Conservation (phyloP, 2,329 filamentous ascomycete species). For the Hymenoscyphus salicellus region DNA sequence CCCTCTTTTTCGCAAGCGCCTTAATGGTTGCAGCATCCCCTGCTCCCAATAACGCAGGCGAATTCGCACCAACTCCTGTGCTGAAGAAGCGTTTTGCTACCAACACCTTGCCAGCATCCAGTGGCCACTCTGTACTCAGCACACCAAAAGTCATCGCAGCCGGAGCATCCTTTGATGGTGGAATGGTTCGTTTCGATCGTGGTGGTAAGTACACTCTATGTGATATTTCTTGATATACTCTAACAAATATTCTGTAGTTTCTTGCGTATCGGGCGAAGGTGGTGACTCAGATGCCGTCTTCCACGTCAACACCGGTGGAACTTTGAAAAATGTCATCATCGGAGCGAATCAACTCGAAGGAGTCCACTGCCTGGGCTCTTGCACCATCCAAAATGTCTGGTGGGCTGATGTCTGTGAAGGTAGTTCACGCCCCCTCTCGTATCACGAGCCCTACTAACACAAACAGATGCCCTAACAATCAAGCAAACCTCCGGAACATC, state of each 20-base stretch:
- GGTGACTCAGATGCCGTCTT: conserved; percentile 39
- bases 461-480: conserved; percentile 17
- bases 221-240: no score
- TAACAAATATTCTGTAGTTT: conserved; percentile 30
- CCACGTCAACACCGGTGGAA: conserved; percentile 33
- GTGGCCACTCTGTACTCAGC: conserved; percentile 41
- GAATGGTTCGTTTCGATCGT: conserved; percentile 45
- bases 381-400: conserved; percentile 32
- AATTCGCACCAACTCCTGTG: no score
- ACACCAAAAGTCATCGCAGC: conserved; percentile 45
- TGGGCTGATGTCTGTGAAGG: conserved; percentile 30
- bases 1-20: no score
- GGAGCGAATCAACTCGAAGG: conserved; percentile 37
- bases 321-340: conserved; percentile 38
- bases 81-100: no score
- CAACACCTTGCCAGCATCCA: conserved; percentile 23
- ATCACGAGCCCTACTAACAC: conserved; percentile 20
- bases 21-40: no score
- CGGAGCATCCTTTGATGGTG: conserved; percentile 46
- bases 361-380: conserved; percentile 28
- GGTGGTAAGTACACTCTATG: conserved; percentile 22
- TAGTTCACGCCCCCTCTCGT: conserved; percentile 27
- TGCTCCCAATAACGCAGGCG: no score
- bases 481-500: conserved; percentile 37
- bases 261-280: conserved; percentile 43